A percentile compares a stretch with the other conserved stretches of the same genome.
phyloP scores from a whole-genome alignment of 2,329 filamentous ascomycete genomes.

The Neonectria ditissima region DNA sequence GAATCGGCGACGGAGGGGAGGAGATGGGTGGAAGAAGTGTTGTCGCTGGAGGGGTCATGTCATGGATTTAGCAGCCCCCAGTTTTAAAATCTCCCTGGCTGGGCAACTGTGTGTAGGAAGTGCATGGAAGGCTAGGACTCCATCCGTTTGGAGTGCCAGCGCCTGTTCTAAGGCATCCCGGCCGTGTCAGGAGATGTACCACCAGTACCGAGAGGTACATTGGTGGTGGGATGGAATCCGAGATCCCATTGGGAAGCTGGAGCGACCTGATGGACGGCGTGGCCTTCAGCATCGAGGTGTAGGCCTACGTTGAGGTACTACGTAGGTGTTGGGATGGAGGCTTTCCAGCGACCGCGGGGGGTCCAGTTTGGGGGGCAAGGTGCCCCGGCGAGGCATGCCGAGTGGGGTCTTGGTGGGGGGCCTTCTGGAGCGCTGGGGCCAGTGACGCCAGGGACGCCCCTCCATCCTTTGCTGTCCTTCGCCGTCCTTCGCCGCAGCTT shows the following conservation, averaged over 20 bases:
- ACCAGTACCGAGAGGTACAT: not conserved
- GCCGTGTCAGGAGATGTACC: not conserved
- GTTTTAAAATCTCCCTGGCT: conserved; percentile 42
- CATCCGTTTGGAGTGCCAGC: too few species aligned
- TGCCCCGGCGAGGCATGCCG: conserved; percentile 40
- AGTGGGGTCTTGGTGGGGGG: conserved; percentile 43
- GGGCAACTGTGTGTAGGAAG: conserved; percentile 19
- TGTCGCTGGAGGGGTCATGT: conserved; percentile 50
- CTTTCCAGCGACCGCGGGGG: conserved; percentile 33
- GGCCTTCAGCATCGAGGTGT: conserved; percentile 3
- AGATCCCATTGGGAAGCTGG: conserved; percentile 11
- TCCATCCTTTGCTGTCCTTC: conserved; percentile 26
- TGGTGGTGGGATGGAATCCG: not conserved
- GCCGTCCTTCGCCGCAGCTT: conserved; percentile 11
- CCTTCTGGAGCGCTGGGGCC: conserved; percentile 24
- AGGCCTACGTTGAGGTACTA: too few species aligned
- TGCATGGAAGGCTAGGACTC: too few species aligned
- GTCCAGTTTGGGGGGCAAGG: conserved; percentile 19
- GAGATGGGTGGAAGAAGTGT: conserved; percentile 34
- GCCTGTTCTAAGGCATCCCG: not conserved
- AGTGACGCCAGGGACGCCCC: conserved; percentile 35
- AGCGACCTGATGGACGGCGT: conserved; percentile 12
- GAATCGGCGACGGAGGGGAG: conserved; percentile 44
- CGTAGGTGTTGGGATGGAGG: not conserved
- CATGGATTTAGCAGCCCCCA: conserved; percentile 47